These are phyloP conservation scores for Glycyrrhiza uralensis DNA, from an alignment of 306 rosid genomes.

Conservation along the genomic window DNA sequence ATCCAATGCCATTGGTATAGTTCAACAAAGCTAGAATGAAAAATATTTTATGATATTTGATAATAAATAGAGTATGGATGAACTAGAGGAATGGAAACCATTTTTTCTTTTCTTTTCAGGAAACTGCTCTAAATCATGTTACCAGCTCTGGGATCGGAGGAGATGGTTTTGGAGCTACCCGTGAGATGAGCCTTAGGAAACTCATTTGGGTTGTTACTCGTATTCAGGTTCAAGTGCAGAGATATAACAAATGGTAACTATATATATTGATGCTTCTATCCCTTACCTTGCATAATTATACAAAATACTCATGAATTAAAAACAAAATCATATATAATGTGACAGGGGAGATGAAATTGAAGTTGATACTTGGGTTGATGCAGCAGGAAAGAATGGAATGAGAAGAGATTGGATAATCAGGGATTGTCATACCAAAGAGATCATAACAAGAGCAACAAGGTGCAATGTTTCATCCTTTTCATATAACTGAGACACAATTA, in stretches of 20 bases:
- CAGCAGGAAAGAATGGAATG: slow-evolving; percentile 91
- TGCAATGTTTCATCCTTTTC: slow-evolving; percentile 10
- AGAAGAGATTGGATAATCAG: slow-evolving; percentile 93
- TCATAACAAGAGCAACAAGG: slow-evolving; percentile 89
- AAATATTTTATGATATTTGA: not conserved
- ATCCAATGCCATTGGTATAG: not conserved
- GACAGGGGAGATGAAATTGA: slow-evolving; percentile 92
- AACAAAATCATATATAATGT: not conserved
- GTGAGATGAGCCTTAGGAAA: slow-evolving; percentile 80
- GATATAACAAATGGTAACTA: slow-evolving; percentile 73
- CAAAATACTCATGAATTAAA: not conserved
- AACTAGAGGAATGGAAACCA: not conserved
- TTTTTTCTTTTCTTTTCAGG: slow-evolving; percentile 40
- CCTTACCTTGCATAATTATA: not conserved
- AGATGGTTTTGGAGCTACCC: slow-evolving; percentile 78
- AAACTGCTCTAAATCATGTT: slow-evolving; percentile 86
- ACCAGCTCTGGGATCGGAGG: slow-evolving; percentile 82
- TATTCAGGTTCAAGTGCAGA: slow-evolving; percentile 80
- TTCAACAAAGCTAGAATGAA: not conserved
- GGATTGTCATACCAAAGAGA: slow-evolving; percentile 62
- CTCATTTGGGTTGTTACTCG: slow-evolving; percentile 95
- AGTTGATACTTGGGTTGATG: slow-evolving; percentile 94
- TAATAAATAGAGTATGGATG: not conserved
- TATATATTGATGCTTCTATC: not conserved
- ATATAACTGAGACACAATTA: not conserved